Evolutionary conservation across 2,329 filamentous ascomycete species (phyloP).

Genomic region (Cryphonectria carpinicola): DNA sequence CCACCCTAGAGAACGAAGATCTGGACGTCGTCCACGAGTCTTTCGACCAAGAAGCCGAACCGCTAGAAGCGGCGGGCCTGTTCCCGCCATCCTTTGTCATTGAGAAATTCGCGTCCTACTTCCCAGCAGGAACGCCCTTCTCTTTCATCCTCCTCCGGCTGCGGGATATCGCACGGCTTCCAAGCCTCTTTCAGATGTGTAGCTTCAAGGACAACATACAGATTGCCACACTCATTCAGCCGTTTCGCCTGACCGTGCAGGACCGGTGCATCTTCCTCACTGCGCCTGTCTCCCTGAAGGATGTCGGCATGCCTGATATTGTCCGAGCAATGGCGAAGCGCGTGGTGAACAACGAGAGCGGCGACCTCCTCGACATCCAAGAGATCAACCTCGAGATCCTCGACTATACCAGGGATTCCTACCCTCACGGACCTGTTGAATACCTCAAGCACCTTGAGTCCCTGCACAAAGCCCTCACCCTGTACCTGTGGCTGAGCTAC

Average conservation of each 20-base stretch:
- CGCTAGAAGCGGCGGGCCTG: slow-evolving; percentile 73
- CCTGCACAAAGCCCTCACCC: slow-evolving; percentile 79
- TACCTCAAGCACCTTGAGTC: slow-evolving; percentile 74
- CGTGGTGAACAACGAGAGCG: slow-evolving; percentile 69
- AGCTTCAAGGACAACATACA: slow-evolving; percentile 63
- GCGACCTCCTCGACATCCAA: slow-evolving; percentile 71
- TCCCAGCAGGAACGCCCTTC: slow-evolving; percentile 79
- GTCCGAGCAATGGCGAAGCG: slow-evolving; percentile 69
- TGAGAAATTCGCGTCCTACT: slow-evolving; percentile 78
- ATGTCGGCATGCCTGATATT: slow-evolving; percentile 50
- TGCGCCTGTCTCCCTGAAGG: slow-evolving; percentile 66
- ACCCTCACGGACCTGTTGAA: slow-evolving; percentile 44
- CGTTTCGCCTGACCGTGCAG: slow-evolving; percentile 67
- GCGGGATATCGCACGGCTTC: slow-evolving; percentile 67
- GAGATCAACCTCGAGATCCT: slow-evolving; percentile 75
- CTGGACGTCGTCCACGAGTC: slow-evolving; percentile 63
- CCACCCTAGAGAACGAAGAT: slow-evolving; percentile 74
- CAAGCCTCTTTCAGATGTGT: slow-evolving; percentile 73
- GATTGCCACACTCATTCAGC: slow-evolving; percentile 76
- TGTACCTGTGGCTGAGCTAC: slow-evolving; percentile 94
- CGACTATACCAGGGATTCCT: slow-evolving; percentile 59
- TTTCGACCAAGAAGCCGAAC: slow-evolving; percentile 65
- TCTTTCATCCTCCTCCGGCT: slow-evolving; percentile 80
- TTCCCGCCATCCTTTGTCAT: slow-evolving; percentile 72
- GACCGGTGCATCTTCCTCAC: slow-evolving; percentile 79